Base-by-base conservation (phyloP, 1,284 basidiomycete species). In the Microbotryum lychnidis-dioicae region DNA sequence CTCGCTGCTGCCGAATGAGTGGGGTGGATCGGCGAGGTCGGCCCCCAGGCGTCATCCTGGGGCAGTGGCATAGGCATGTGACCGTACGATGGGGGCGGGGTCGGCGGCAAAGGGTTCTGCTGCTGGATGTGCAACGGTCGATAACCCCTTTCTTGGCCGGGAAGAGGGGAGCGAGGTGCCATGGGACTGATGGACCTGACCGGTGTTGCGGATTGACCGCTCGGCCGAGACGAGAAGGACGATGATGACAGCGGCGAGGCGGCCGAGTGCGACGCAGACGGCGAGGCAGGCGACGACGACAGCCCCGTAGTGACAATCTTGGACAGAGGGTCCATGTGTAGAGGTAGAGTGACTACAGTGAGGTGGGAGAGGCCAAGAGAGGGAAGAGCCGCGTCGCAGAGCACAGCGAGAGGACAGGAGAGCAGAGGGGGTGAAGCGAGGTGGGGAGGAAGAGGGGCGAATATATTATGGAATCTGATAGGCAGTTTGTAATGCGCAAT, bases 121-220 rank as follows among this genome's bases (percentile, higher is more conserved):
- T 55, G 44, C 21, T 56, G 51, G 37, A 50, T 50, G 48, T 47
- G 54, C 31, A 48, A 33, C 21, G 48, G 42, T 18, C 29, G 42
- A n/a, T 60, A 51, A 18, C 37, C 37, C 16, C 37, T 14, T 18
- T 42, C 37, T 42, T 42, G 37, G 47, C 62, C 62, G 2, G 56
- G 55, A 0, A 63, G 56, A 2, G 62, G 58, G 1, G 55, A 25
- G 21, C 62, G 62, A 4, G 55, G 62, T 0, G 58, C 47, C 52
- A 63, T 42, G 37, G 37, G 37, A 42, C 37, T 42, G 37, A 42
- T 42, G 14, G 37, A 42, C 37, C 37, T 42, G 37, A 42, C 37
- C 37, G 37, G 37, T 18, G 37, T 42, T 14, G 37, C 37, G 2
- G 37, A 16, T 18, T 42, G 37, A 42, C 37, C 37, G 37, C 37